Evolutionary conservation across 306 rosid genomes (phyloP).

Genomic region (Ziziphus jujuba): DNA sequence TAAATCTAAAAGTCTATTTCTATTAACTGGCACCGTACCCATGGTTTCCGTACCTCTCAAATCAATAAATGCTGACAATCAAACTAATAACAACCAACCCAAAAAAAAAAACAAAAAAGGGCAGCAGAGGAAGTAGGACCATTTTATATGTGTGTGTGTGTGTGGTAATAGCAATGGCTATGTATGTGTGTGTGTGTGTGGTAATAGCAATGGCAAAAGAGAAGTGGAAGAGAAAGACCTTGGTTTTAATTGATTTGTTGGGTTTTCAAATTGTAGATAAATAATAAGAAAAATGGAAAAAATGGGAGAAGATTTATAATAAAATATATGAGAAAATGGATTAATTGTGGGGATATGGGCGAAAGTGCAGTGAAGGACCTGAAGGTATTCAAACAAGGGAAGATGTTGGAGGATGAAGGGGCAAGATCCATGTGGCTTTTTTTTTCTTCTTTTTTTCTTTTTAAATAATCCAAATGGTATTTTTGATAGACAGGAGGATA

Average conservation of each 20-base stretch:
- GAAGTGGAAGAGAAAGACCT: neutral
- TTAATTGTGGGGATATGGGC: slow-evolving; percentile 39
- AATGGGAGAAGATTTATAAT: too few species aligned
- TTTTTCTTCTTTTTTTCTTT: neutral
- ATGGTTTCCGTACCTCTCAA: slow-evolving; percentile 54
- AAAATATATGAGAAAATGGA: neutral
- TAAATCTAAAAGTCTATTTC: slow-evolving; percentile 4
- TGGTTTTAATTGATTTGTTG: neutral
- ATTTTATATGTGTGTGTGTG: slow-evolving; percentile 1
- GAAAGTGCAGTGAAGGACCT: slow-evolving; percentile 39
- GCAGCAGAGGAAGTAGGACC: slow-evolving; percentile 31
- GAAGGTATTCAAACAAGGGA: slow-evolving; percentile 32
- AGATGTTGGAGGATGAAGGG: slow-evolving; percentile 58
- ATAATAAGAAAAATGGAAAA: too few species aligned
- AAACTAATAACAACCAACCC: slow-evolving; percentile 3
- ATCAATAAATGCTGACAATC: slow-evolving; percentile 28
- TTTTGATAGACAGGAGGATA: slow-evolving; percentile 15
- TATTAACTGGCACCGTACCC: slow-evolving; percentile 51
- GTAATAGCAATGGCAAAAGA: neutral
- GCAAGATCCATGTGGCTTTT: slow-evolving; percentile 66
- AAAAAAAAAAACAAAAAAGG: too few species aligned
- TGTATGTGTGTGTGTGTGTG: neutral
- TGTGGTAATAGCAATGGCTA: neutral
- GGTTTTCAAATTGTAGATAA: neutral
- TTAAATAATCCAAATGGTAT: neutral